Evolutionary conservation across 2,329 filamentous ascomycete species (phyloP).

Genomic region (Alternaria metachromatica): DNA sequence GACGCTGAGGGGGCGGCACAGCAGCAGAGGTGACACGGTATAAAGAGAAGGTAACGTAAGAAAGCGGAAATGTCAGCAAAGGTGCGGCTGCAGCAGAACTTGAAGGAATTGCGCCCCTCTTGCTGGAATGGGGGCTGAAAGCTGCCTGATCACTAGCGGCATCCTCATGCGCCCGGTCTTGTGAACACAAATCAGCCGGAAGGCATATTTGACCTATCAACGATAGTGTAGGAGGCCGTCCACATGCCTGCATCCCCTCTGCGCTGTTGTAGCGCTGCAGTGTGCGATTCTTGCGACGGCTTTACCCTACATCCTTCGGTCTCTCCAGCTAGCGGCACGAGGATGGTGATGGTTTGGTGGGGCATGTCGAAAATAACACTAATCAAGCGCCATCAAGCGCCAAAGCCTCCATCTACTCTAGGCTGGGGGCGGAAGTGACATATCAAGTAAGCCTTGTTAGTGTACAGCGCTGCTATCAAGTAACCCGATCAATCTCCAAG

Average conservation of each 20-base stretch:
- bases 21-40: slow-evolving; percentile 31
- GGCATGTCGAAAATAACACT: slow-evolving; percentile 11
- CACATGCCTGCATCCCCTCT: slow-evolving; percentile 11
- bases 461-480: background rate
- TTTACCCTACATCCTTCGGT: slow-evolving; percentile 1
- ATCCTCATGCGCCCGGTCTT: slow-evolving; percentile 28
- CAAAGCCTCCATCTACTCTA: slow-evolving; percentile 4
- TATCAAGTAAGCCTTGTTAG: background rate
- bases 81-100: slow-evolving; percentile 26
- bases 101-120: slow-evolving; percentile 23
- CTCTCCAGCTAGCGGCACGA: background rate
- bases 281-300: slow-evolving; percentile 5
- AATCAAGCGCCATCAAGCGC: background rate
- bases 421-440: slow-evolving; percentile 3
- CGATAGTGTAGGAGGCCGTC: slow-evolving; percentile 10
- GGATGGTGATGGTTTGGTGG: slow-evolving; percentile 10
- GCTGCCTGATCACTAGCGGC: background rate
- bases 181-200: slow-evolving; percentile 19
- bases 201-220: slow-evolving; percentile 4
- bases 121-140: slow-evolving; percentile 31
- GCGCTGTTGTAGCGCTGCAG: slow-evolving; percentile 2
- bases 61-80: slow-evolving; percentile 16
- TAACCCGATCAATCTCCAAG: slow-evolving; percentile 5
- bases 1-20: slow-evolving; percentile 24
- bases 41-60: slow-evolving; percentile 24